Evolutionary conservation across 106 monocot species (phyloP), one percentile per base, ranked within the genome.

Genomic region (Dioscorea zingiberensis): DNA sequence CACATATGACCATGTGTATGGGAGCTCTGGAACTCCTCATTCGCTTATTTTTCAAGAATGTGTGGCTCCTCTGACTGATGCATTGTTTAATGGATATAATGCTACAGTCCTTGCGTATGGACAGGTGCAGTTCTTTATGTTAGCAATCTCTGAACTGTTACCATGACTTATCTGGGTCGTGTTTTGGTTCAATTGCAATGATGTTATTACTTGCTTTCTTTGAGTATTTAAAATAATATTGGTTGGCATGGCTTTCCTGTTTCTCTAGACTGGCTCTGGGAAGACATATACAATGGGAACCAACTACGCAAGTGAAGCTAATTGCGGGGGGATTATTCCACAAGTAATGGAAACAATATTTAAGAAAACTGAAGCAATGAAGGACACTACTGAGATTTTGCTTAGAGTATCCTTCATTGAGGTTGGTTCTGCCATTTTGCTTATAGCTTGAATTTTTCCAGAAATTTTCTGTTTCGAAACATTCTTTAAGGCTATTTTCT

Each of bases 231-330:
- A 6, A 38, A 6, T 38, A 38, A 38, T 38, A 38, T 8, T 2
- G 38, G 38, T 38, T 38, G 6, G 38, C 10, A 10, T 38, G 6
- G 9, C 19, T 27, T 48, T 23, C 59, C 8, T 70, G 7, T 47
- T 48, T 38, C 2, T 76, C 25, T 66, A 98, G 98, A 99, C 98
- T 47, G 98, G 98, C 58, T 99, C 98, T 24, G 98, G 98, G 17
- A 99, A 99, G 60, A 99, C 98, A 3, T 99, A 93, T 66, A 99
- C 98, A 22, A 99, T 99, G 98, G 98, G 98, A 47, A 99, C 98
- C 21, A 89, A 92, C 54, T 98, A 88, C 47, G 67, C 60, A 13
- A 86, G 81, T 13, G 88, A 90, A 21, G 63, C 48, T 47, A 82
- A 69, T 38, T 47, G 47, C 27, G 65, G 68, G 16, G 94, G 94